These are phyloP conservation scores for Talaromyces verruculosus DNA, from an alignment of 2,329 filamentous ascomycete species.

Conservation along the genomic window DNA sequence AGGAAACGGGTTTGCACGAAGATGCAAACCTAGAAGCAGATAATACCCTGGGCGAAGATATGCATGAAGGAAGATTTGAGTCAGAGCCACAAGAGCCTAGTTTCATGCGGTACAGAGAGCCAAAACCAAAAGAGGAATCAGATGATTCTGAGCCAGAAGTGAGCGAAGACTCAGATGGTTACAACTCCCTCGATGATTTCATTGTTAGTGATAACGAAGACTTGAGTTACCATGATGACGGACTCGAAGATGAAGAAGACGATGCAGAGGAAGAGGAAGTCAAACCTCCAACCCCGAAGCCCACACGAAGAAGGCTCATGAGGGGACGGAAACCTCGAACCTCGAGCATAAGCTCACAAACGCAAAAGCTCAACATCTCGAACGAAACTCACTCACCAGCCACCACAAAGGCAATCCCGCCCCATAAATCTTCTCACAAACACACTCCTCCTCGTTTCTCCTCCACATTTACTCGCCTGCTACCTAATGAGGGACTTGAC, in stretches of 20 bases:
- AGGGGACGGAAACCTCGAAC: conserved; percentile 35
- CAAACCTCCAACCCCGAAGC: conserved; percentile 26
- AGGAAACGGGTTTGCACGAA: conserved; percentile 24
- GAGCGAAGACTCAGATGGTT: conserved; percentile 30
- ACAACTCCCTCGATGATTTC: conserved; percentile 43
- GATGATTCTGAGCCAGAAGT: conserved; percentile 28
- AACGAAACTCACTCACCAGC: not conserved
- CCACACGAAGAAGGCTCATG: conserved; percentile 36
- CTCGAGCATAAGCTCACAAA: conserved; percentile 13
- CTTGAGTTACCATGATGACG: conserved; percentile 37
- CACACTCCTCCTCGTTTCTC: conserved; percentile 23
- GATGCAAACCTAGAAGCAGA: conserved; percentile 25
- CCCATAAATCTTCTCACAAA: conserved; percentile 17
- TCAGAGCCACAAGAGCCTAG: conserved; percentile 5
- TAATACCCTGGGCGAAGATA: not conserved
- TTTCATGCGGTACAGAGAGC: conserved; percentile 19
- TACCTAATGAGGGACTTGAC: conserved; percentile 28
- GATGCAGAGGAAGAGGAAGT: conserved; percentile 22
- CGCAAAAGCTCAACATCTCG: conserved; percentile 12
- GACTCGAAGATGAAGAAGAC: conserved; percentile 20
- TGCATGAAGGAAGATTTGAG: not conserved
- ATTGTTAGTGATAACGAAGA: conserved; percentile 45
- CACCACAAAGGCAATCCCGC: not conserved
- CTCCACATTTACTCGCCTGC: conserved; percentile 24
- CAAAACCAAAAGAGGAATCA: conserved; percentile 22